Base-by-base conservation (phyloP, 2,329 filamentous ascomycete species). In the Raffaelea albimanens region DNA sequence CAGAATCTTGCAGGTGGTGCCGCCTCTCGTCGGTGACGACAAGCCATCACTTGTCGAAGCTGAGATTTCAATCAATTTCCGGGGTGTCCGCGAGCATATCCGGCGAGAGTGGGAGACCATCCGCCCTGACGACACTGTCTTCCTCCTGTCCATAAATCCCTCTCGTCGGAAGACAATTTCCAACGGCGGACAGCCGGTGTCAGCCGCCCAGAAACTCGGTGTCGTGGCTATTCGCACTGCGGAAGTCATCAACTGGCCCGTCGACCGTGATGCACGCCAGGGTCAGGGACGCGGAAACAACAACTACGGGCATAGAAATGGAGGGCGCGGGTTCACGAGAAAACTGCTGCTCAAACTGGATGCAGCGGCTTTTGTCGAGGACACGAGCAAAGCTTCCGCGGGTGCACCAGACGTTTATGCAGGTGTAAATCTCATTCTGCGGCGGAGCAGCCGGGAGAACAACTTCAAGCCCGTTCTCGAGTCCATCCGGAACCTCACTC, bases 391-490 rank as follows among this genome's bases (percentile, higher is more conserved):
- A 45, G 69, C 75, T 34, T 70, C 76, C 10, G 71, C 75, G 50
- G 85, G 82, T n/a, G 85, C 85, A 57, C 71, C 78, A 1, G 85
- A 95, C 57, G 72, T 94, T 4, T 96, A 96, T 63, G 82, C 87
- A 41, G 75, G 74, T 31, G 82, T 98, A 59, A 98, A 98, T 59
- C 67, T 97, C 38, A 70, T 98, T 47, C 75, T 95, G 45, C 83
- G 93, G 49, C 78, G 93, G 56, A 83, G 80, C 61, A 83, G 87
- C 23, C 76, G 90, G 50, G 93, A 98, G 65, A 98, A 98, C 67
- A 98, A 98, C 64, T 98, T 98, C 72, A 94, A 87, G 60, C 82
- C 90, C 10, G 83, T 98, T 10, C 72, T 98, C 33, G 87, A 96
- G 58, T 95, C 90, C 1, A 94, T 98, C 60, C 87, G 85, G 59